Evolutionary conservation across 1,284 basidiomycete species (phyloP), one percentile per base, ranked within the genome.

Genomic region (Sporisorium iseilematis-ciliati): DNA sequence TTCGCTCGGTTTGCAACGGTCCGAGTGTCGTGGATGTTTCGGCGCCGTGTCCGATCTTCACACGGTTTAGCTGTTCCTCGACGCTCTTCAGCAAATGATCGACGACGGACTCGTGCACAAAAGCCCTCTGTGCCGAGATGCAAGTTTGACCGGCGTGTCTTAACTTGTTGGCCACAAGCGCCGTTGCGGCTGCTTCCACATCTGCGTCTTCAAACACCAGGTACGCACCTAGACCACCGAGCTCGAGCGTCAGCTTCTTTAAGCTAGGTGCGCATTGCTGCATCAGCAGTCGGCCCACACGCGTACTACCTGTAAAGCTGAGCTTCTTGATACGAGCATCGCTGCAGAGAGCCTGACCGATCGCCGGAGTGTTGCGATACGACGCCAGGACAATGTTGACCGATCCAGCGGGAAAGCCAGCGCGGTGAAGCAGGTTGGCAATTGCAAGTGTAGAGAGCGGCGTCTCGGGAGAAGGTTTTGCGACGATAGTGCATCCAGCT

Each of bases 121-220:
- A 82, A 1, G 81, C 57, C 10, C 82, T 68, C 61, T 84, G 82
- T 26, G 79, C 77, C 29, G 91, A 86, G 23, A 95, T 88, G 76
- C 93, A 94, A 0, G 95, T 96, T 86, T 99, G 97, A 1, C 96
- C 96, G 18, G 91, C 92, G 26, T 89, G 89, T 52, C 97, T 90
- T 90, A 98, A 97, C 87, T 99, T 99, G 89, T 90, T 93, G 7
- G 90, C 83, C 66, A 97, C 89, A 3, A 93, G 92, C 56, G 88
- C 94, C 72, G 91, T 91, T 14, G 99, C 93, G 23, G 97, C 97
- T 51, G 91, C 91, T 61, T 95, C 93, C 58, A 99, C 89, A 84
- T 99, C 92, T 0, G 95, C 95, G 82, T 99, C 97, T 66, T 95
- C 92, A 84, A 99, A 99, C 7, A 99, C 93, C 73, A 97, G 94